Evolutionary conservation across 805 yeast species (phyloP).

Genomic region (Suhomyces emberorum): DNA sequence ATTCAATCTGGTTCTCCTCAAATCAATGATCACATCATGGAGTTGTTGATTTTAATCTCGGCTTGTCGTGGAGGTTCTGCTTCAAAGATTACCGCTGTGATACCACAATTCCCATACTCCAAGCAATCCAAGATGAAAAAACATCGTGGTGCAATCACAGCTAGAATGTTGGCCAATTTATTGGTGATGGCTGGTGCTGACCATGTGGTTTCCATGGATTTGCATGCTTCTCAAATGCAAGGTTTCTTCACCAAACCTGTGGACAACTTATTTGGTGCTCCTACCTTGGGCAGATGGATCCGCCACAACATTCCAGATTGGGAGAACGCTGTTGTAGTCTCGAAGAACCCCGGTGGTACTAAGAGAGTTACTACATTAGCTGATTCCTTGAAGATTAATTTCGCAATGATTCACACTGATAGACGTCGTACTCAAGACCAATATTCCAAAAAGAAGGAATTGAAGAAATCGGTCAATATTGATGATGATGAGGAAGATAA

Average conservation of each 20-base stretch:
- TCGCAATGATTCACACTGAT: conserved; percentile 99
- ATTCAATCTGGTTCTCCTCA: conserved; percentile 87
- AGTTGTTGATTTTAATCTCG: conserved; percentile 82
- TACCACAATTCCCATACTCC: conserved; percentile 97
- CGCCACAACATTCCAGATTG: conserved; percentile 84
- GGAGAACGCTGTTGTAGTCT: conserved; percentile 88
- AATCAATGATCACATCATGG: conserved; percentile 94
- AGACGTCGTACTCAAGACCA: conserved; percentile 83
- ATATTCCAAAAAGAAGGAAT: conserved; percentile 35
- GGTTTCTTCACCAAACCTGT: conserved; percentile 98
- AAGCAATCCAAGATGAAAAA: conserved; percentile 98
- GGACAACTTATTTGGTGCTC: conserved; percentile 94
- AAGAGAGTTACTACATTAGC: conserved; percentile 97
- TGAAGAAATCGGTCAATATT: conserved; percentile 40
- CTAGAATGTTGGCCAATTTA: conserved; percentile 94
- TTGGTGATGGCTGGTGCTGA: conserved; percentile 98
- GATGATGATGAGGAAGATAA: conserved; percentile 67
- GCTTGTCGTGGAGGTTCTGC: conserved; percentile 99
- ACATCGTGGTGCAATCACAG: conserved; percentile 98
- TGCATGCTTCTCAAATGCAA: conserved; percentile 97
- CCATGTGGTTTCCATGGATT: conserved; percentile 96
- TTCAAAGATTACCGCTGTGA: conserved; percentile 92
- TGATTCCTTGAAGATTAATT: conserved; percentile 91
- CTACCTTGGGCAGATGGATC: conserved; percentile 95
- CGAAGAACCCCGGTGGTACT: conserved; percentile 99